These are phyloP conservation scores for Sugiyamaella grinbergsii DNA, from an alignment of 1,139 yeast genomes.

Conservation along the genomic window DNA sequence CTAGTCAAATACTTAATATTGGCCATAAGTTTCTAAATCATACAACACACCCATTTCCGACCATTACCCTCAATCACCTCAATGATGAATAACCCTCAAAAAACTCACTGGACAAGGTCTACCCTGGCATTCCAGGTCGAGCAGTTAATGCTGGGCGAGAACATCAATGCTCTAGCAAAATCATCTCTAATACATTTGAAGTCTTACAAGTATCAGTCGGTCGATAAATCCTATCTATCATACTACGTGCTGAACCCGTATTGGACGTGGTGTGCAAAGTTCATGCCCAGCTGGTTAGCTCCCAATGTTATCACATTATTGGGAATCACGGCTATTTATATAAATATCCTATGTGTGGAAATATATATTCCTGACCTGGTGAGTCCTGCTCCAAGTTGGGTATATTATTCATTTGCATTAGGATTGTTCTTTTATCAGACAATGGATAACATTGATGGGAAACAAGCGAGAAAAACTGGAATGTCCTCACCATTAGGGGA, in stretches of 20 bases:
- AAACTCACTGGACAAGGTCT: constrained; percentile 20
- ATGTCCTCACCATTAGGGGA: constrained; percentile 81
- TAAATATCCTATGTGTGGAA: constrained; percentile 56
- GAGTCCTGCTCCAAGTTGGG: constrained; percentile 62
- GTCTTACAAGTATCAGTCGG: constrained; percentile 46
- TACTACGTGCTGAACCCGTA: constrained; percentile 65
- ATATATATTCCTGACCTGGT: constrained; percentile 61
- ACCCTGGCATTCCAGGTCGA: constrained; percentile 25
- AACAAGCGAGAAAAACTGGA: constrained; percentile 76
- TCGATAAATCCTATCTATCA: constrained; percentile 69
- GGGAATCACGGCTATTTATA: constrained; percentile 62
- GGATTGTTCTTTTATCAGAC: constrained; percentile 79
- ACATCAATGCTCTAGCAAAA: constrained; percentile 31
- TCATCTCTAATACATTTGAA: constrained; percentile 33
- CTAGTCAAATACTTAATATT: background rate
- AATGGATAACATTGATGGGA: constrained; percentile 82
- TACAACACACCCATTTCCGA: background rate
- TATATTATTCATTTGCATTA: constrained; percentile 65
- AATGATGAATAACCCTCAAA: background rate
- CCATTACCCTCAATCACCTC: background rate
- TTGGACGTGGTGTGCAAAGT: constrained; percentile 67
- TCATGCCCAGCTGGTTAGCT: constrained; percentile 74
- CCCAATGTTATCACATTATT: constrained; percentile 73
- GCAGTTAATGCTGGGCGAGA: constrained; percentile 28
- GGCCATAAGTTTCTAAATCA: too few relatives aligned